Evolutionary conservation across 306 rosid species (phyloP), one percentile per base, ranked within the genome.

Genomic region (Myrica gale): DNA sequence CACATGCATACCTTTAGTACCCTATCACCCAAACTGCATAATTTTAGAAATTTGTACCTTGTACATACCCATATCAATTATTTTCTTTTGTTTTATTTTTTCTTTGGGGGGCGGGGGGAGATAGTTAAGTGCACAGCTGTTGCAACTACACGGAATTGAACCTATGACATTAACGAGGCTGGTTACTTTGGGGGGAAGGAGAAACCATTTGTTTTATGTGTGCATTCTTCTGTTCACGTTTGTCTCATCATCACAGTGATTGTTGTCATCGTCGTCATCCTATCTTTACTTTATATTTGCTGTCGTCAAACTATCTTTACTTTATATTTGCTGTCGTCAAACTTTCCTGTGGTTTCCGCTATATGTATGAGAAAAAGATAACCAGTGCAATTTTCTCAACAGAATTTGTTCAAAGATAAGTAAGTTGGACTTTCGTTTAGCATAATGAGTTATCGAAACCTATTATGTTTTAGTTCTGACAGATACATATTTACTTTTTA

Each of bases 401-500:
- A 2, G 37, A 32, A 32, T 32, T 72, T 42, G 52, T 54, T 55
- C 61, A 51, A 60, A 20, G 57, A 73, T 63, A 15, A 5, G 0
- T n/a, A 50, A 55, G 78, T 46, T 79, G 81, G 71, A 79, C 61
- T 66, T 63, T 69, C 47, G 56, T 68, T 19, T 47, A 43, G 72
- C 19, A 75, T 60, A 44, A 61, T 60, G 76, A 82, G 77, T 69
- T 23, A 11, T 48, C 57, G 74, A 21, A 78, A 69, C 60, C 76
- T 43, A 55, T 48, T 32, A 17, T 72, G 73, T 56, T 79, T 74
- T 68, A 75, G 70, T 78, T 80, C 71, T 80, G 67, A 78, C 76
- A 78, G 72, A 83, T 72, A 46, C 62, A 41, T 74, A 53, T 56
- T 76, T 74, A 45, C 74, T 74, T 84, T 81, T 87, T 17, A 84